A percentile compares a stretch with the other conserved stretches of the same genome.
These are phyloP conservation scores for Adenanthera pavonina DNA, from an alignment of 306 rosid species.

Conservation along the genomic window DNA sequence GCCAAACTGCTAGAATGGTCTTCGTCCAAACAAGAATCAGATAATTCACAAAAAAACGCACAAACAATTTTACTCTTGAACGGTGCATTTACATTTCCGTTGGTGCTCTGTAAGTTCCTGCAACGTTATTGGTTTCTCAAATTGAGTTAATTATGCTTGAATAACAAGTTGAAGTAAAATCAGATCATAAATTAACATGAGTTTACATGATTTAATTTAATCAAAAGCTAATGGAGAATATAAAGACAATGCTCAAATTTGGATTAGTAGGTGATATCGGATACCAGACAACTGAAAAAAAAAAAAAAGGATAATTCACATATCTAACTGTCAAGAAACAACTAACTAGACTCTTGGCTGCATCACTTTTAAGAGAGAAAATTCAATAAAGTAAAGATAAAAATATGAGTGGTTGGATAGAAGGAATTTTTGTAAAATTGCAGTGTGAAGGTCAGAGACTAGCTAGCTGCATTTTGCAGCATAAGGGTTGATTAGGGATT, in stretches of 20 bases:
- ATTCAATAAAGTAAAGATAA: not conserved
- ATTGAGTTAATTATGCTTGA: not conserved
- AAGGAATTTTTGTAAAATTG: not conserved
- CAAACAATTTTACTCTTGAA: slow-evolving; percentile 50
- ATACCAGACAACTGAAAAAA: too few relatives aligned
- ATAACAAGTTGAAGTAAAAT: not conserved
- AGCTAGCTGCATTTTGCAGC: not conserved
- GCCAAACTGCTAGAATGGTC: slow-evolving; percentile 30
- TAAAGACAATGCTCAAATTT: too few relatives aligned
- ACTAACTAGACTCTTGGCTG: not conserved
- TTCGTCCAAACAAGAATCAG: slow-evolving; percentile 42
- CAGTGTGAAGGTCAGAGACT: not conserved
- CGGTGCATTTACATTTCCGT: slow-evolving; percentile 67
- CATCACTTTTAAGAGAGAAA: not conserved
- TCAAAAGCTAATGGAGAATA: not conserved
- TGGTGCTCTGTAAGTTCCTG: slow-evolving; percentile 91
- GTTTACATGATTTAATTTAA: not conserved
- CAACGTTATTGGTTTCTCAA: slow-evolving; percentile 40
- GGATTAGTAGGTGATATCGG: not conserved
- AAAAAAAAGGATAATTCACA: not conserved
- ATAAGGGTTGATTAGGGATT: not conserved
- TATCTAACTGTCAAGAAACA: not conserved
- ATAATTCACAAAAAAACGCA: slow-evolving; percentile 44
- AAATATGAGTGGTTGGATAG: not conserved
- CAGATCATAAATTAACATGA: not conserved